phyloP scores from a whole-genome alignment of 1,284 basidiomycete species.

The Microbotryomycetes sp. region DNA sequence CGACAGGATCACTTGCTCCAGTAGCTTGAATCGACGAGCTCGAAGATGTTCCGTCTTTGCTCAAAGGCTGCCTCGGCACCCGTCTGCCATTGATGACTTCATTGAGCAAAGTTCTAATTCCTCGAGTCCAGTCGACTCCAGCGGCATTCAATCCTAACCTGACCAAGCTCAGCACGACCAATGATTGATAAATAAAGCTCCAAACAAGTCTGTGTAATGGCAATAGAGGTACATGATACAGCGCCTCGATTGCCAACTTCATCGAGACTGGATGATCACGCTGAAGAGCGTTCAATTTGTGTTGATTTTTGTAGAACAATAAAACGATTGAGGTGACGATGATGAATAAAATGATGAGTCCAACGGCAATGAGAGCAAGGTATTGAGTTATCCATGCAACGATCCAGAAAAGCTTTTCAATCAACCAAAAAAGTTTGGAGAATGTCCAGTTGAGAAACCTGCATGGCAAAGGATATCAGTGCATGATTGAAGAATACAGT shows the following conservation, averaged over 20 bases:
- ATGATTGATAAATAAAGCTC: background rate
- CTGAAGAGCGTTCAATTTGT: background rate
- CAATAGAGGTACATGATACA: background rate
- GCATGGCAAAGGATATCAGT: too few relatives aligned
- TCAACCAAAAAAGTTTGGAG: background rate
- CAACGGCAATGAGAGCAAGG: background rate
- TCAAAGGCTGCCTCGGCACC: too few relatives aligned
- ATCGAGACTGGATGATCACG: background rate
- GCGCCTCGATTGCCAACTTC: background rate
- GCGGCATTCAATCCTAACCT: background rate
- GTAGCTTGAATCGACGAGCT: too few relatives aligned
- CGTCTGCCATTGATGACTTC: too few relatives aligned
- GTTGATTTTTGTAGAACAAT: background rate
- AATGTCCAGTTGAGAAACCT: background rate
- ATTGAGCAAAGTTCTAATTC: too few relatives aligned
- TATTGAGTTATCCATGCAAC: background rate
- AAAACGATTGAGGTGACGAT: background rate
- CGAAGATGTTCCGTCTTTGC: background rate
- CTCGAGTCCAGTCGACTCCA: background rate
- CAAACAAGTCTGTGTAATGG: background rate
- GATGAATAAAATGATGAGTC: background rate
- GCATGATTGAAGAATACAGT: background rate
- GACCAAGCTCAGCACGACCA: background rate
- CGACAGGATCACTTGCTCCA: background rate
- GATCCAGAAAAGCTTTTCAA: background rate